Conservation (phyloP, 179 eudicot genomes). For the Vitellaria paradoxa region DNA sequence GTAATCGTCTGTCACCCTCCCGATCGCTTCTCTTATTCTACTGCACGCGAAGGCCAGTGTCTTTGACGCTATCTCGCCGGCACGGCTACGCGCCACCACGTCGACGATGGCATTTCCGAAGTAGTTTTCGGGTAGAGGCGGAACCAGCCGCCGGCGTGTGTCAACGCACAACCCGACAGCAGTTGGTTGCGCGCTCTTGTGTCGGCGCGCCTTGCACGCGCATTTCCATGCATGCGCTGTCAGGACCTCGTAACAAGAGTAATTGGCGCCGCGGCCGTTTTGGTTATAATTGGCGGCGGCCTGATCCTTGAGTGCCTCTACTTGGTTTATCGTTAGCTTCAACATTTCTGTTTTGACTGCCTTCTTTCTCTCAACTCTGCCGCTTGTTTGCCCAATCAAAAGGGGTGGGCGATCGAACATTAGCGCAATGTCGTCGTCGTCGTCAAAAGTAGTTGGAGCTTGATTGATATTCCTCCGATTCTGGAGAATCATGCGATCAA, state of each 20-base stretch:
- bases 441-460: too few species aligned
- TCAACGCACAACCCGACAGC: neutral
- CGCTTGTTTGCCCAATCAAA: too few species aligned
- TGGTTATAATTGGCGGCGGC: too few species aligned
- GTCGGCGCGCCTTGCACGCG: slow-evolving; percentile 16
- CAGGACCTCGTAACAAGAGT: slow-evolving; percentile 3
- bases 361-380: too few species aligned
- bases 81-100: neutral
- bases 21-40: slow-evolving; percentile 9
- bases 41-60: slow-evolving; percentile 7
- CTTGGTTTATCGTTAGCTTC: too few species aligned
- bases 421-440: too few species aligned
- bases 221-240: slow-evolving; percentile 15
- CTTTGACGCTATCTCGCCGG: slow-evolving; percentile 6
- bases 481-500: too few species aligned
- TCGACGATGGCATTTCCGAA: slow-evolving; percentile 15
- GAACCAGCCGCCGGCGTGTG: neutral
- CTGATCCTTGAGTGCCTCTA: too few species aligned
- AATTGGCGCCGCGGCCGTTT: neutral
- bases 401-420: too few species aligned
- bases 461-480: too few species aligned
- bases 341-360: too few species aligned
- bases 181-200: slow-evolving; percentile 1
- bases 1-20: slow-evolving; percentile 6
- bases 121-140: neutral